Conservation (phyloP, 1,139 yeast genomes). For the Diutina mesorugosa region DNA sequence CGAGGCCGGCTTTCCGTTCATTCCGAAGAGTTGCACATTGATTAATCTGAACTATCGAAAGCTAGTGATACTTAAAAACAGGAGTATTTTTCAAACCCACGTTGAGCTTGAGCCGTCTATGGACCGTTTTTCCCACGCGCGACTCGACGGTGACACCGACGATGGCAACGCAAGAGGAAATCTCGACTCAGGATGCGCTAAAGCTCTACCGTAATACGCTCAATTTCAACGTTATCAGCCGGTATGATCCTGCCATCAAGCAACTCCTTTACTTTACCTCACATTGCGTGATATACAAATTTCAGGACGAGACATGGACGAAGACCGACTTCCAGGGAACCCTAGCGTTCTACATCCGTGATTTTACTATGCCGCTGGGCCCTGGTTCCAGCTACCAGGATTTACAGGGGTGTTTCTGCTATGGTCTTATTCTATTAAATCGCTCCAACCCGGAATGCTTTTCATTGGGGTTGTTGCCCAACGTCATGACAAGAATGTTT, state of each 20-base stretch:
- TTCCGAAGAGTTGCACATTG: no score
- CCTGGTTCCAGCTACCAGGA: constrained; percentile 19
- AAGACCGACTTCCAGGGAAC: constrained; percentile 76
- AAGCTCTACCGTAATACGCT: constrained; percentile 57
- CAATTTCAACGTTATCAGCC: constrained; percentile 68
- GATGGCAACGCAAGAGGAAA: constrained; percentile 1
- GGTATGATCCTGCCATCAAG: constrained; percentile 73
- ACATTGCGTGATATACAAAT: constrained; percentile 70
- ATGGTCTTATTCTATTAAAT: constrained; percentile 69
- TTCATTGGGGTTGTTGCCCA: constrained; percentile 64
- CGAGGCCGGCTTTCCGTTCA: no score
- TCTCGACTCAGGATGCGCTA: constrained; percentile 21
- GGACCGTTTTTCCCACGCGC: not conserved
- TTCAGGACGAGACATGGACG: constrained; percentile 56
- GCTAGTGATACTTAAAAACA: no score
- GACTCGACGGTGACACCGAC: not conserved
- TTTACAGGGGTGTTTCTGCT: constrained; percentile 46
- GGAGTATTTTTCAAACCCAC: not conserved
- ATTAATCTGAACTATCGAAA: no score
- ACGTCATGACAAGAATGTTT: constrained; percentile 31
- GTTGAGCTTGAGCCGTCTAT: not conserved
- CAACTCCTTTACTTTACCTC: constrained; percentile 66
- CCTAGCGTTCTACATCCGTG: constrained; percentile 63
- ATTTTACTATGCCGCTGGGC: constrained; percentile 22
- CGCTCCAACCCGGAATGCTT: constrained; percentile 68